These are phyloP conservation scores for Penicillium sp. DNA, from an alignment of 2,329 filamentous ascomycete species.

Conservation along the genomic window DNA sequence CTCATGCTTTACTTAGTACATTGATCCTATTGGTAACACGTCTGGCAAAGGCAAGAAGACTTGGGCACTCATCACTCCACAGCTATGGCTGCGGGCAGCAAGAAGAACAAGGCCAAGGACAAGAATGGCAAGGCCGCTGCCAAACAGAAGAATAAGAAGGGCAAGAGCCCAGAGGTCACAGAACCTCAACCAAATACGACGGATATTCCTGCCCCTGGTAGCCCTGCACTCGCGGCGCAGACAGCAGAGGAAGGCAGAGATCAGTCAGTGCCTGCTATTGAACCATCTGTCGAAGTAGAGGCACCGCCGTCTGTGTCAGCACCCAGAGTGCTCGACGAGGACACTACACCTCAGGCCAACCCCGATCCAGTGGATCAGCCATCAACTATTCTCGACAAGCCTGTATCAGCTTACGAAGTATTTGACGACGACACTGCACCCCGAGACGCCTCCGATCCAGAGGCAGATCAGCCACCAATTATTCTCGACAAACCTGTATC, in stretches of 20 bases:
- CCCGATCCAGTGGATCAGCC: neutral
- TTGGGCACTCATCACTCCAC: conserved; percentile 33
- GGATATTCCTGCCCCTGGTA: conserved; percentile 23
- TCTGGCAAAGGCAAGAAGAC: conserved; percentile 18
- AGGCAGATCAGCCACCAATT: neutral
- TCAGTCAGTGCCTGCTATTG: conserved; percentile 7
- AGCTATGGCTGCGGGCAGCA: conserved; percentile 31
- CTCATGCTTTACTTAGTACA: conserved; percentile 22
- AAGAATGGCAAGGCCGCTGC: conserved; percentile 27
- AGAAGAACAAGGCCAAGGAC: conserved; percentile 31
- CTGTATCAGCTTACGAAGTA: neutral
- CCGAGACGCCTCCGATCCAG: neutral
- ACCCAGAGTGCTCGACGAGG: conserved; percentile 5
- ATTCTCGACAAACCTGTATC: neutral
- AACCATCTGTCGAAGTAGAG: conserved; percentile 7
- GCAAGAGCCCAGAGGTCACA: conserved; percentile 29
- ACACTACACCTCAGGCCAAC: neutral
- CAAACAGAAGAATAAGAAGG: conserved; percentile 37
- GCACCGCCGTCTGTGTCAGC: conserved; percentile 5
- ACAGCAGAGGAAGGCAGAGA: conserved; percentile 19
- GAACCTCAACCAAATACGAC: conserved; percentile 23
- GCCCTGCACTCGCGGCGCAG: conserved; percentile 18
- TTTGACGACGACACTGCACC: neutral
- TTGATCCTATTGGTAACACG: conserved; percentile 36
- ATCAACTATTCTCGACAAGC: neutral